Evolutionary conservation across 371 early-diverging fungal species (phyloP).

Genomic region (Dichotomocladium elegans): DNA sequence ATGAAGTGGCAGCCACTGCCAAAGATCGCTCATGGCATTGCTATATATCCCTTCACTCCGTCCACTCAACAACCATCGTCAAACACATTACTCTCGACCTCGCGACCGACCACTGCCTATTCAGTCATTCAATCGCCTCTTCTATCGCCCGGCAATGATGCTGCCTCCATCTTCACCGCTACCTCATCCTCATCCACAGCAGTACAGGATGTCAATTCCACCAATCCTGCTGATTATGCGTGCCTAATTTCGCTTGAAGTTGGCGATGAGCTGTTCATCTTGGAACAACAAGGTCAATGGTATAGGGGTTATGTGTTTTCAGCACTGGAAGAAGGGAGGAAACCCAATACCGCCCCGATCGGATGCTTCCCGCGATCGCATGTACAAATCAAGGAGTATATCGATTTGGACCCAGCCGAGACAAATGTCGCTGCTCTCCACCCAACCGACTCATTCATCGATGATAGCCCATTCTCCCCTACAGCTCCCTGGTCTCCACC

Average conservation of each 20-base stretch:
- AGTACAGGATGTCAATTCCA: slow-evolving; percentile 14
- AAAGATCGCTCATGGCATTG: slow-evolving; percentile 49
- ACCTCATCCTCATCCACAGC: slow-evolving; percentile 19
- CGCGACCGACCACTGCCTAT: slow-evolving; percentile 24
- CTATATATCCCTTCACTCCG: slow-evolving; percentile 50
- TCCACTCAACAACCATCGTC: slow-evolving; percentile 13
- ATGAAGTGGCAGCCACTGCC: slow-evolving; percentile 54
- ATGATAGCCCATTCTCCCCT: slow-evolving; percentile 3
- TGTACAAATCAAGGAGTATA: slow-evolving; percentile 53
- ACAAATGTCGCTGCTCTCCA: slow-evolving; percentile 11
- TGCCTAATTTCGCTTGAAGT: slow-evolving; percentile 47
- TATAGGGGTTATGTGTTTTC: slow-evolving; percentile 64
- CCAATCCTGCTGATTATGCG: slow-evolving; percentile 29
- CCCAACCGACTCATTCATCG: not conserved
- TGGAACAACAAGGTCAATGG: slow-evolving; percentile 59
- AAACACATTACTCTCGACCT: slow-evolving; percentile 6
- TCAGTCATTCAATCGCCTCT: slow-evolving; percentile 26
- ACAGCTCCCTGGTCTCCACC: slow-evolving; percentile 9
- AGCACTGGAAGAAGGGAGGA: slow-evolving; percentile 34
- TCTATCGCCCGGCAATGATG: slow-evolving; percentile 23
- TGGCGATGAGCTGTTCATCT: slow-evolving; percentile 53
- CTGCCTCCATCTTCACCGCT: slow-evolving; percentile 27
- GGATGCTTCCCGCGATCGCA: slow-evolving; percentile 64
- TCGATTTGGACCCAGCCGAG: slow-evolving; percentile 29
- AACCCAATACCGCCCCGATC: slow-evolving; percentile 42